These are phyloP conservation scores for Zarea fungicola DNA, from an alignment of 2,329 filamentous ascomycete species.

Conservation along the genomic window DNA sequence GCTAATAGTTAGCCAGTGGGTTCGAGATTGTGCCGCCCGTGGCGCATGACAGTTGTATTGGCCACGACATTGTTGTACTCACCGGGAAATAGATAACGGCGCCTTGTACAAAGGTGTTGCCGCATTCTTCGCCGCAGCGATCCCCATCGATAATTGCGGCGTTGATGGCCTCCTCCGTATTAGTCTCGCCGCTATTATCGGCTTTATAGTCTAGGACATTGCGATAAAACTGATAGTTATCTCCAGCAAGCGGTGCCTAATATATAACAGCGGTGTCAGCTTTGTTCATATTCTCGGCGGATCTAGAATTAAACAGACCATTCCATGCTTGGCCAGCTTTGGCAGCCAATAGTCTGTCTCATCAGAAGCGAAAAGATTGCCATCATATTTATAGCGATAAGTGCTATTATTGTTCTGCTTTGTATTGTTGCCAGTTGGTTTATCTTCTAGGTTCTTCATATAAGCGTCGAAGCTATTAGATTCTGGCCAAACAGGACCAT, in stretches of 20 bases:
- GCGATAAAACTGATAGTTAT: constrained; percentile 50
- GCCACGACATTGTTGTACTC: too few relatives aligned
- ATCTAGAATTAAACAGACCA: too few relatives aligned
- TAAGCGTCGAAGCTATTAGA: background rate
- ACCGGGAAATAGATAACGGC: constrained; percentile 66
- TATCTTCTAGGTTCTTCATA: background rate
- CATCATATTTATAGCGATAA: too few relatives aligned
- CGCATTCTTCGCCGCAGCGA: constrained; percentile 61
- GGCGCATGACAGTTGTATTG: too few relatives aligned
- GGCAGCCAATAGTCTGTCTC: too few relatives aligned
- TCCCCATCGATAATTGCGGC: constrained; percentile 62
- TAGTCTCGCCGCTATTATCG: constrained; percentile 32
- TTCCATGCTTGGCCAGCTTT: too few relatives aligned
- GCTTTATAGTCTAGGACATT: constrained; percentile 50
- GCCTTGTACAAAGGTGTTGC: constrained; percentile 59
- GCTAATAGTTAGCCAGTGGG: background rate
- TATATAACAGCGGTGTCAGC: too few relatives aligned
- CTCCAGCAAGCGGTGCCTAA: constrained; percentile 12
- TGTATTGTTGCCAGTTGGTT: too few relatives aligned
- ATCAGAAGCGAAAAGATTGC: too few relatives aligned
- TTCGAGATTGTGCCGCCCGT: background rate
- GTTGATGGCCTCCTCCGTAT: constrained; percentile 40
- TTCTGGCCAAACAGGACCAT: constrained; percentile 12
- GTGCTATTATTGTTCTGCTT: too few relatives aligned
- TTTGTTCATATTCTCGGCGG: too few relatives aligned